Conservation (phyloP, 2,329 filamentous ascomycete genomes). For the Penicillium polonicum region DNA sequence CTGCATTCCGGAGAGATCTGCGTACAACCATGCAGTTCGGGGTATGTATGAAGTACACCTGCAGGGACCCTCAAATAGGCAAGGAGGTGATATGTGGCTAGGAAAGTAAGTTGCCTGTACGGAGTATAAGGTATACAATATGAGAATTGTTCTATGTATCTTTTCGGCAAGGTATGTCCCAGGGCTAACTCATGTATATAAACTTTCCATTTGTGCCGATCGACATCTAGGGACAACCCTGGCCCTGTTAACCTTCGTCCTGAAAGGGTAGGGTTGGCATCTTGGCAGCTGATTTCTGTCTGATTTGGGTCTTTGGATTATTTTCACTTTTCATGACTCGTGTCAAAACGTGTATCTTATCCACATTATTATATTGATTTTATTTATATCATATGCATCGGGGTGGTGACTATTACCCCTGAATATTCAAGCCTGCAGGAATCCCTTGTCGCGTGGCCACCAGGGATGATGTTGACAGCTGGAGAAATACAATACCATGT, state of each 20-base stretch:
- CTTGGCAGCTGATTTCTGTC: constrained; percentile 1
- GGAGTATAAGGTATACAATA: background rate
- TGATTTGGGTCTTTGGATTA: background rate
- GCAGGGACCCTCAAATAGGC: constrained; percentile 8
- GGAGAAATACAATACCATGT: constrained; percentile 7
- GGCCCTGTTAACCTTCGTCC: background rate
- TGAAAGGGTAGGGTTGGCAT: background rate
- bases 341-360: background rate
- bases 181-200: background rate
- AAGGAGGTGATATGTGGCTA: constrained; percentile 5
- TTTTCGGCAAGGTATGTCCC: constrained; percentile 2
- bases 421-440: constrained; percentile 17
- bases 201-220: constrained; percentile 1
- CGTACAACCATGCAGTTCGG: constrained; percentile 7
- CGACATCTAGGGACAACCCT: background rate
- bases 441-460: constrained; percentile 28
- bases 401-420: constrained; percentile 3
- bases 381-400: background rate
- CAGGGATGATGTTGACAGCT: constrained; percentile 30
- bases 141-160: background rate
- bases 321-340: constrained; percentile 7
- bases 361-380: background rate
- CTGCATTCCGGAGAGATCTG: constrained; percentile 10
- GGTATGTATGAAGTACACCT: constrained; percentile 4
- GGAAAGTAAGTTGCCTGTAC: background rate